Evolutionary conservation across 768 basidiomycete genomes (phyloP).

Genomic region (Xerocomellus amylosporus): DNA sequence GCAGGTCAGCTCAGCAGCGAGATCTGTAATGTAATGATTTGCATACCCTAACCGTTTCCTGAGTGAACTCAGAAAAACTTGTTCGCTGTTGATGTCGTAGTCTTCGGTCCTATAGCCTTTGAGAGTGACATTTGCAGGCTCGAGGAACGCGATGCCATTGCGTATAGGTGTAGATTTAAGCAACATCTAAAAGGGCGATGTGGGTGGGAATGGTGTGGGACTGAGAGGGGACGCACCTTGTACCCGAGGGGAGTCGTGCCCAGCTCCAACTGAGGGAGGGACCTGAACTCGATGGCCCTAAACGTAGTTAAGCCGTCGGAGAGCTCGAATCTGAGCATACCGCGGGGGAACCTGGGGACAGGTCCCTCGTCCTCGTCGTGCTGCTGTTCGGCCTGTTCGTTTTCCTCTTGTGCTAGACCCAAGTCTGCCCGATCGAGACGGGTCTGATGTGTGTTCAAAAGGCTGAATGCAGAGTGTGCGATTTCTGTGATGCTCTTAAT

Average conservation of each 20-base stretch:
- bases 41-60: slow-evolving; percentile 66
- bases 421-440: slow-evolving; percentile 58
- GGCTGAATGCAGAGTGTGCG: slow-evolving; percentile 75
- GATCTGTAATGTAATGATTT: not conserved
- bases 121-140: slow-evolving; percentile 61
- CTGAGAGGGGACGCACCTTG: slow-evolving; percentile 52
- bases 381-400: slow-evolving; percentile 41
- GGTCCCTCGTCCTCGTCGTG: slow-evolving; percentile 63
- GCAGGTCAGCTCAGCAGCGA: not conserved
- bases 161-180: slow-evolving; percentile 67
- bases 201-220: not conserved
- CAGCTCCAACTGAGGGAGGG: slow-evolving; percentile 61
- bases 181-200: slow-evolving; percentile 47
- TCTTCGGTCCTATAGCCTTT: slow-evolving; percentile 65
- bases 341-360: slow-evolving; percentile 77
- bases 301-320: slow-evolving; percentile 72
- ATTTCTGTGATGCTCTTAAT: slow-evolving; percentile 79
- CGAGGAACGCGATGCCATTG: slow-evolving; percentile 72
- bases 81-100: slow-evolving; percentile 54
- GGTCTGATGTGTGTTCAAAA: slow-evolving; percentile 66
- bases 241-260: slow-evolving; percentile 78
- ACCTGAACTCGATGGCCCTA: slow-evolving; percentile 75
- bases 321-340: slow-evolving; percentile 73
- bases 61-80: slow-evolving; percentile 60
- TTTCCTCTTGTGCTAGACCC: slow-evolving; percentile 36